phyloP scores from a whole-genome alignment of 306 rosid genomes.

The Dryas drummondii region DNA sequence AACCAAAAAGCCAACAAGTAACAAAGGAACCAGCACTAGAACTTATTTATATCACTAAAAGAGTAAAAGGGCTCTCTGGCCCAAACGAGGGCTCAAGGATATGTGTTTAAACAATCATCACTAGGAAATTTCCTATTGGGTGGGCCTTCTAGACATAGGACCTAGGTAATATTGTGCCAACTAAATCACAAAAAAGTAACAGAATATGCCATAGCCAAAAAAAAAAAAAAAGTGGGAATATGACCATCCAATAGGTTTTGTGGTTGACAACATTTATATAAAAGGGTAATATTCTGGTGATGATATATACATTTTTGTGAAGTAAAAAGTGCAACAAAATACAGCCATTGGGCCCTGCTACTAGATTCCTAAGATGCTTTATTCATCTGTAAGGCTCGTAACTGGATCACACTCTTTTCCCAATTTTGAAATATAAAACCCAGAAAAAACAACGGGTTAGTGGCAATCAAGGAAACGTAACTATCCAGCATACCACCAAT shows the following conservation, averaged over 20 bases:
- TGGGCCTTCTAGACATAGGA: not conserved
- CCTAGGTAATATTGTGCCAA: not conserved
- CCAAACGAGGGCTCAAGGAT: too few species aligned
- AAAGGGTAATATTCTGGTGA: not conserved
- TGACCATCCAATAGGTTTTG: constrained; percentile 14
- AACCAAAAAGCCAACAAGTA: too few species aligned
- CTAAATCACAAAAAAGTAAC: not conserved
- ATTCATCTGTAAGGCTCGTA: not conserved
- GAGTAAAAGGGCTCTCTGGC: too few species aligned
- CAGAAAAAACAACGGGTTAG: not conserved
- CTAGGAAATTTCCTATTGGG: too few species aligned
- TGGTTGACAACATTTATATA: constrained; percentile 9
- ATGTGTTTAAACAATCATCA: too few species aligned
- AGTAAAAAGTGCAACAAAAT: not conserved
- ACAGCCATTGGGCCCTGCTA: not conserved
- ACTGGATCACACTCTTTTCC: not conserved
- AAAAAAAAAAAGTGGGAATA: not conserved
- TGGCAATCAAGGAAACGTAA: not conserved
- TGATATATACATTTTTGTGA: not conserved
- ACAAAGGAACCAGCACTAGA: too few species aligned
- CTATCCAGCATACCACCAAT: not conserved
- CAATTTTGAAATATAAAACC: not conserved
- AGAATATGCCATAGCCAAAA: too few species aligned
- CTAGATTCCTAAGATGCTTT: constrained; percentile 12
- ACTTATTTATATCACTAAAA: too few species aligned